Base-by-base conservation (phyloP, 441 rosid genomes). In the Erodium moschatum region DNA sequence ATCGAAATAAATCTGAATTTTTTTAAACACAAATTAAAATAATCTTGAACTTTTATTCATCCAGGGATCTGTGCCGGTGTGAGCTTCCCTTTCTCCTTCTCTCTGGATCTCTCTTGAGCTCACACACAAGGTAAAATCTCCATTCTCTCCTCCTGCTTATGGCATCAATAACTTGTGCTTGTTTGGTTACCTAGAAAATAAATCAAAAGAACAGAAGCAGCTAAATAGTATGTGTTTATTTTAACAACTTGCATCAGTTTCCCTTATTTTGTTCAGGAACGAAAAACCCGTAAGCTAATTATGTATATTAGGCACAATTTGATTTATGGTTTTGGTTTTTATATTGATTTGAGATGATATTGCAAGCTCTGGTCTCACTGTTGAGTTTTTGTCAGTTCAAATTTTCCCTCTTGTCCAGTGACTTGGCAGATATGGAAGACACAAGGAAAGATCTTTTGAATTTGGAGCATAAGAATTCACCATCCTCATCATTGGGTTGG, bases 381-480 rank as follows among this genome's bases (percentile, higher is more conserved):
- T 13, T 48, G 56, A 48, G 56, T 48, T 48, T 48, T 8, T 11
- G 8, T 40, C 46, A 5, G 56, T 48, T 48, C 56, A 48, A 48
- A 48, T 13, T 48, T 13, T 48, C 5, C 56, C 4, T 48, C 56
- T 4, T 13, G 56, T 13, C 16, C 46, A 40, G 46, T 8, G 46
- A 48, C 6, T 12, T 24, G 63, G 13, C 58, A 73, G 73, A 62
- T 71, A 84, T 87, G 89, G 77, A 71, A 65, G 52, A 64, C 64
- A 76, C 78, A 21, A 72, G 81, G 75, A 81, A 77, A 79, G 89
- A 86, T 54, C 87, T 84, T 63, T 72, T 87, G 61, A 82, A 71
- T 24, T 66, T 86, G 38, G 96, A 86, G 81, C 82, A 68, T 75
- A 77, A 76, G 69, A 70, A 73, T 67, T 70, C 77, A 52, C 64